phyloP scores from a whole-genome alignment of 1,284 basidiomycete species.

The Cystobasidium slooffiae region DNA sequence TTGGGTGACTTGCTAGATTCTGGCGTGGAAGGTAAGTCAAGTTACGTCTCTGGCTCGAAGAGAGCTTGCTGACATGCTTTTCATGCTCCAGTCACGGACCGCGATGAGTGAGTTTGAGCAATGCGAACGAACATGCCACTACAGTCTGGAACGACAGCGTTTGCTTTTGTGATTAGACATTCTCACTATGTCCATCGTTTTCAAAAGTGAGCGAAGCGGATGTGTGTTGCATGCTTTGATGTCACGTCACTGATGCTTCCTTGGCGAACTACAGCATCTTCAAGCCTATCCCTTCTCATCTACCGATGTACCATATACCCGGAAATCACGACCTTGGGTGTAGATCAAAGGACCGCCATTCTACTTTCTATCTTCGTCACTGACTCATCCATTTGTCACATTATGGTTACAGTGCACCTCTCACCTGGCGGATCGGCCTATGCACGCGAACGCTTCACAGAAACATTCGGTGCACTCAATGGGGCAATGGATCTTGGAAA shows the following conservation, averaged over 20 bases:
- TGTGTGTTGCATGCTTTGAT: conserved; percentile 64
- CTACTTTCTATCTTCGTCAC: not conserved
- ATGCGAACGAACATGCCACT: conserved; percentile 19
- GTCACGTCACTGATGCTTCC: conserved; percentile 62
- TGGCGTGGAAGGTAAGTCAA: conserved; percentile 65
- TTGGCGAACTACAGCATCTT: conserved; percentile 37
- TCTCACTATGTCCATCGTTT: conserved; percentile 50
- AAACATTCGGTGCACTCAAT: conserved; percentile 67
- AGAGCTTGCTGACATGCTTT: not conserved
- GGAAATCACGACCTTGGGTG: conserved; percentile 83
- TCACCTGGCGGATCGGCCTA: conserved; percentile 61
- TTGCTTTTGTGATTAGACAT: conserved; percentile 46
- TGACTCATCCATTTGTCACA: conserved; percentile 43
- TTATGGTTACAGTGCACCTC: conserved; percentile 52
- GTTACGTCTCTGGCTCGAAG: not conserved
- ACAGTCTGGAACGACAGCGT: conserved; percentile 4
- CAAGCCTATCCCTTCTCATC: conserved; percentile 61
- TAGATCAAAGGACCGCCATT: conserved; percentile 59
- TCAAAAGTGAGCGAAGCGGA: conserved; percentile 57
- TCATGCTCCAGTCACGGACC: conserved; percentile 52
- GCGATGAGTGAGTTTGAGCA: conserved; percentile 66
- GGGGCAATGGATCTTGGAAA: conserved; percentile 76
- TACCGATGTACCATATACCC: conserved; percentile 70
- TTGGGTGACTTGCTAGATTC: conserved; percentile 78
- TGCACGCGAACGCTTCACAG: conserved; percentile 67